phyloP scores from a whole-genome alignment of 1,284 basidiomycete species.

The Amylostereum areolatum region DNA sequence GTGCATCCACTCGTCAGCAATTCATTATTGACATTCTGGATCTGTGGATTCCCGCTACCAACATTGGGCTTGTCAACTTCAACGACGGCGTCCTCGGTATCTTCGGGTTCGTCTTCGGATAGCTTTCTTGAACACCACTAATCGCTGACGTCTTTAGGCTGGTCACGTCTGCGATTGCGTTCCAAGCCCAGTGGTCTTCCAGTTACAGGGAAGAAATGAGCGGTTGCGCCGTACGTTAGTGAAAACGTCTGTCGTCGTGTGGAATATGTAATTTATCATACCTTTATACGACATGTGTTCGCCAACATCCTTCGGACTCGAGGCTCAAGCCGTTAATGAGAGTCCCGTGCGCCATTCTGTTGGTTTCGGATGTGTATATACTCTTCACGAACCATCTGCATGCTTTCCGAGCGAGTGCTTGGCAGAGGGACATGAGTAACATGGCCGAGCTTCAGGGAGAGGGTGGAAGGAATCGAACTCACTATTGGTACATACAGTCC shows the following conservation, averaged over 20 bases:
- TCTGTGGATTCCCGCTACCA: slow-evolving; percentile 86
- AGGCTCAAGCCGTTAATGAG: no score
- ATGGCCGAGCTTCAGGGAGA: not conserved
- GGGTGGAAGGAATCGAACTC: slow-evolving; percentile 24
- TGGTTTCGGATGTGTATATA: slow-evolving; percentile 62
- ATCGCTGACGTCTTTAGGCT: slow-evolving; percentile 30
- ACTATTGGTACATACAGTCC: slow-evolving; percentile 80
- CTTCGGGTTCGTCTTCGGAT: slow-evolving; percentile 58
- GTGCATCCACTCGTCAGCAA: slow-evolving; percentile 64
- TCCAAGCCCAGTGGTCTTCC: slow-evolving; percentile 48
- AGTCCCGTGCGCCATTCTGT: slow-evolving; percentile 6
- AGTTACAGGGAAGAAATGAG: slow-evolving; percentile 22
- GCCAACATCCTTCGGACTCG: no score
- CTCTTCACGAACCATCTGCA: slow-evolving; percentile 66
- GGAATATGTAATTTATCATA: no score
- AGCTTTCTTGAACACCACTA: not conserved
- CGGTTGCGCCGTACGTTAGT: no score
- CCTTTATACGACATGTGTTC: no score
- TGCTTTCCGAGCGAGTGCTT: slow-evolving; percentile 68
- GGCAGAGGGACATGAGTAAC: not conserved
- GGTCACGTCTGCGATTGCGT: slow-evolving; percentile 53
- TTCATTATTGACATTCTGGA: slow-evolving; percentile 80
- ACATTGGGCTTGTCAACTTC: slow-evolving; percentile 71
- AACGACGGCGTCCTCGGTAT: slow-evolving; percentile 86
- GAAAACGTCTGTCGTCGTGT: no score